Percentiles rank a stretch among this genome's conserved stretches.
These are phyloP conservation scores for Rheum nobile DNA, from an alignment of 148 eudicot species.

Conservation along the genomic window DNA sequence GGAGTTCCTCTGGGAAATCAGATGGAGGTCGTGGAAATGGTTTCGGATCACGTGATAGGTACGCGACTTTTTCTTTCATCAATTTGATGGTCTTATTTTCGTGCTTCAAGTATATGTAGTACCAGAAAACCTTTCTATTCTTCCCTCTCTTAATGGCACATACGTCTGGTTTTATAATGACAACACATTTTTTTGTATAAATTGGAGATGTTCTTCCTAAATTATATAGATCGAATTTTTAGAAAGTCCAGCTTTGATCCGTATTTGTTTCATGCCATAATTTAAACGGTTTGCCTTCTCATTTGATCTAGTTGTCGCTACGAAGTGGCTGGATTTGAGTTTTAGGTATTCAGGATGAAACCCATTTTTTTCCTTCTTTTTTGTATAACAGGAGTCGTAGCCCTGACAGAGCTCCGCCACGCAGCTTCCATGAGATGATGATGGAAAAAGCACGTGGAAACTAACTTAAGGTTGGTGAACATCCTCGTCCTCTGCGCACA, in stretches of 20 bases:
- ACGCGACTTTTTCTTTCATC: not conserved
- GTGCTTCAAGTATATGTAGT: not conserved
- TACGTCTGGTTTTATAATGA: not conserved
- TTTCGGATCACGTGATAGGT: slow-evolving; percentile 41
- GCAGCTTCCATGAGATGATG: slow-evolving; percentile 57
- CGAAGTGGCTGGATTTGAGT: not conserved
- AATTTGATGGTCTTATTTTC: not conserved
- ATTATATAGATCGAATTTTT: not conserved
- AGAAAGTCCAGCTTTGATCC: not conserved
- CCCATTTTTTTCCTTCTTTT: not conserved
- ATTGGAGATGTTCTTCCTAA: not conserved
- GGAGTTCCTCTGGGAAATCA: not conserved
- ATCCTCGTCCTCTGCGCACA: not conserved
- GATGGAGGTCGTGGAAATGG: slow-evolving; percentile 22
- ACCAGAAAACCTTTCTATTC: not conserved
- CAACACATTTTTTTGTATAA: not conserved
- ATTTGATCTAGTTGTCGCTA: not conserved
- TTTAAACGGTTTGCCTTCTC: too few species aligned
- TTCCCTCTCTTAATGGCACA: not conserved
- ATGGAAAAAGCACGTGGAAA: slow-evolving; percentile 31
- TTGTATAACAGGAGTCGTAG: slow-evolving; percentile 36
- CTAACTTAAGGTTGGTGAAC: not conserved
- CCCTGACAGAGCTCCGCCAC: slow-evolving; percentile 24
- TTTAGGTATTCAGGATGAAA: not conserved
- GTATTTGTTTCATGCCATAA: not conserved